Conservation (phyloP, 352 stramenopile genomes). For the Aphanomyces astaci region DNA sequence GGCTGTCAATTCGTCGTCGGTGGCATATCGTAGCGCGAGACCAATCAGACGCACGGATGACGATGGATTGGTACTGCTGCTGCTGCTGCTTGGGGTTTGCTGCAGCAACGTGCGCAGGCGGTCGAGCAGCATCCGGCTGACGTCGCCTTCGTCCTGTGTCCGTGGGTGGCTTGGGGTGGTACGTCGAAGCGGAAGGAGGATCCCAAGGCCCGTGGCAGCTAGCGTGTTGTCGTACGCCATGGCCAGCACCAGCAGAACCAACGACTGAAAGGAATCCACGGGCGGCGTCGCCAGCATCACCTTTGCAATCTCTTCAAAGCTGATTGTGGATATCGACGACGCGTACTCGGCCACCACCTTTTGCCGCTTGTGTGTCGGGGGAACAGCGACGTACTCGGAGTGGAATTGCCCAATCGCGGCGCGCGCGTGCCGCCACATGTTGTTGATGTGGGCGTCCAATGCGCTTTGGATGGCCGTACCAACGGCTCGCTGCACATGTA, state of each 20-base stretch:
- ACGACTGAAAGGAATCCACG: not conserved
- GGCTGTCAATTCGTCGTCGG: not conserved
- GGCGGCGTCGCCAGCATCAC: not conserved
- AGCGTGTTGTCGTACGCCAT: slow-evolving; percentile 11
- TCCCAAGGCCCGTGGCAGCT: not conserved
- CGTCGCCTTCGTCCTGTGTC: not conserved
- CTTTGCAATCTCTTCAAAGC: not conserved
- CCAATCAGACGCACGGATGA: not conserved
- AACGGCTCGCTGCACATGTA: not conserved
- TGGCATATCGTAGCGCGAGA: not conserved
- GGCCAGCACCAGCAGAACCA: not conserved
- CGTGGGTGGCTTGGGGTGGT: not conserved
- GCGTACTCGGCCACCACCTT: not conserved
- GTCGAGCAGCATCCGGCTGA: slow-evolving; percentile 5
- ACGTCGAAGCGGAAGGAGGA: not conserved
- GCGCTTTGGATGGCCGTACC: not conserved
- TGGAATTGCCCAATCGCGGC: slow-evolving; percentile 10
- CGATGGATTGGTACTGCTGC: too few relatives aligned
- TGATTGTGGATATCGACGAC: not conserved
- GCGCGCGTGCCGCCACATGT: not conserved
- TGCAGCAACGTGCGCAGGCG: not conserved
- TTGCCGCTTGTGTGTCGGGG: not conserved
- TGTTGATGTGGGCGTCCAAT: not conserved
- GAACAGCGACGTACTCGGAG: not conserved
- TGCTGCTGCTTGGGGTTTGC: too few relatives aligned